Evolutionary conservation across 2,329 filamentous ascomycete genomes (phyloP), one percentile per base, ranked within the genome.

Genomic region (Diplodia sapinea): DNA sequence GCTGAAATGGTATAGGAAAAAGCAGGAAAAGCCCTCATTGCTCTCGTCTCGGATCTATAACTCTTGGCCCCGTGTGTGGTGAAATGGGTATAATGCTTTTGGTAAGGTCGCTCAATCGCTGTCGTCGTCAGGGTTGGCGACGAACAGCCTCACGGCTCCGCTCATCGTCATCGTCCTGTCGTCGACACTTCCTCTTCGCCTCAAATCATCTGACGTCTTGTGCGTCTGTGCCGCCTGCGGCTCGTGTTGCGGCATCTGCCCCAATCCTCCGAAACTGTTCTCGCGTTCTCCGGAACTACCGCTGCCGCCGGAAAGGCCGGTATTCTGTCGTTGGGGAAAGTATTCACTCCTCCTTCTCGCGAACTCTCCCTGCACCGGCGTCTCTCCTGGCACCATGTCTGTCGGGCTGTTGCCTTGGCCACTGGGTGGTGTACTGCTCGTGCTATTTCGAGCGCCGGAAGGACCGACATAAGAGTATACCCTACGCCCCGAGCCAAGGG

Each of bases 101-200:
- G 52, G 26, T 63, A 23, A 17, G 59, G 20, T 38, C 43, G 64
- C 36, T 73, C 73, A 83, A 72, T 84, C 82, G 73, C 81, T 83
- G 69, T 82, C 86, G 36, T 63, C 55, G 78, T 95, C 92, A 20
- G 92, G 92, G 79, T 96, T 96, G 73, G 92, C 92, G 75, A 96
- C 93, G 78, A 91, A 95, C 68, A 96, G 84, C 70, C 92, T 86
- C 59, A 88, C 88, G 33, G 87, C 85, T 69, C 80, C 82, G 67
- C 81, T 82, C 77, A 95, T 89, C 1, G 91, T 94, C 79, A 88
- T 89, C 5, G 90, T 91, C 74, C 91, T 85, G 79, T 95, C 92
- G 76, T 95, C 92, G 59, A 96, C 91, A 75, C 92, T 95, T 67
- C 92, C 92, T 74, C 91, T 85, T 72, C 92, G 85, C 73, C 85